Evolutionary conservation across 2,329 filamentous ascomycete genomes (phyloP), one percentile per base, ranked within the genome.

Genomic region (Colletotrichum chlorophyti): DNA sequence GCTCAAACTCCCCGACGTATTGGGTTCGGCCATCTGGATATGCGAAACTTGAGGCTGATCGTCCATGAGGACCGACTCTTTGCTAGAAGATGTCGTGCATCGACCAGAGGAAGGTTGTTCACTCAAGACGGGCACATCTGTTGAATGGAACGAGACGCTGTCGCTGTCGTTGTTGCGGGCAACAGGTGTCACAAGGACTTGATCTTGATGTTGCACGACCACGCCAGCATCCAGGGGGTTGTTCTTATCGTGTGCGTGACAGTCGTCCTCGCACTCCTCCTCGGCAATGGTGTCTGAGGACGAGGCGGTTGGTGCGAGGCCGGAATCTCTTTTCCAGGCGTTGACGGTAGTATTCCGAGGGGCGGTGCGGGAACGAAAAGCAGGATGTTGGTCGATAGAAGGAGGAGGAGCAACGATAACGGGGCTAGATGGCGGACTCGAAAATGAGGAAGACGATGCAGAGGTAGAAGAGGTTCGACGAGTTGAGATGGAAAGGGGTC

Each of bases 291-390:
- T 73, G 19, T 74, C 76, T 53, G 67, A 67, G 5, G 71, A 68
- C 23, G 78, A 79, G 27, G 75, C 72, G 14, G 79, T 79, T 11
- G 79, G 74, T 47, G 80, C 79, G 48, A 83, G 76, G 7, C 78
- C 81, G 21, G 83, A 86, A 65, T 86, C 83, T 58, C 84, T 76
- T 69, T 83, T 86, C 69, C 75, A 76, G 59, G 75, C 73, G 59
- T 80, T 74, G 12, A 69, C 64, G 38, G 64, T 63, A 21, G 70
- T 66, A 11, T 69, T 62, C 19, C 24, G 21, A 27, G 32, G 38
- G 31, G 45, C 27, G 6, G 24, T 31, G n/a, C 48, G 45, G 34
- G 66, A 69, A 55, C 83, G 76, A 51, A 85, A 74, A 14, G 82
- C 79, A 17, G 82, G 82, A 63, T 85, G 83, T 67, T 83, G 75